Base-by-base conservation (phyloP, 2,329 filamentous ascomycete genomes). In the Colletotrichum plurivorum region DNA sequence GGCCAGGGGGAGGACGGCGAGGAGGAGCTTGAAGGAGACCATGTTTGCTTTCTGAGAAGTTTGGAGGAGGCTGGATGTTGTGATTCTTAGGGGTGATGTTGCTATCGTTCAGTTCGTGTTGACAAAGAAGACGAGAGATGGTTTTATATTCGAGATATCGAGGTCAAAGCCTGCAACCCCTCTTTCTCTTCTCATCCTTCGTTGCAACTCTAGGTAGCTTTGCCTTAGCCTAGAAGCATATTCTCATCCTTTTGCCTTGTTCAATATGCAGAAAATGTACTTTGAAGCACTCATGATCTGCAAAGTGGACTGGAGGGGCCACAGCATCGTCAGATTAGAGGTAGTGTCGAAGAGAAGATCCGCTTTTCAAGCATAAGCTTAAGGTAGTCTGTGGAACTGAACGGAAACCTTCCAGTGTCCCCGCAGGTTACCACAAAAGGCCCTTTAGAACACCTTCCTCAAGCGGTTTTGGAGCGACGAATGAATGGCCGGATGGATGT, bases 1-100 rank as follows among this genome's bases (percentile, higher is more conserved):
- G 36, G 48, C 67, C 48, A 65, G 43, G 16, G 58, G 51, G 51
- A 52, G n/a, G 22, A 61, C 15, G 52, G 62, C 31, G 25, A 66
- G 43, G 51, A 61, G 18, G 12, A 57, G 20, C 25, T 65, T 65
- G 52, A 62, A 10, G 13, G 58, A 56, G 25, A 61, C 52, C 53
- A 64, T 60, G 31, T n/a, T 52, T 66, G 25, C 13, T 43, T 10
- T 10, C 41, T 43, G 41, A n/a, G 41, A 5, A 6, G 15, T 18
- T 36, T 55, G 16, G 20, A 41, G 1, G n/a, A 27, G 39, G 15
- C 39, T 13, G 39, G 36, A 22, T 60, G 63, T 48, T n/a, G 39
- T 41, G 25, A 46, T 46, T 4, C 6, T 18, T 9, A 2, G 54
- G 6, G n/a, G 10, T 25, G n/a, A 56, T 51, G 27, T 56, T 39